Evolutionary conservation across 495 filamentous ascomycete genomes (phyloP), one percentile per base, ranked within the genome.

Genomic region (Lasiosphaeria ovina): DNA sequence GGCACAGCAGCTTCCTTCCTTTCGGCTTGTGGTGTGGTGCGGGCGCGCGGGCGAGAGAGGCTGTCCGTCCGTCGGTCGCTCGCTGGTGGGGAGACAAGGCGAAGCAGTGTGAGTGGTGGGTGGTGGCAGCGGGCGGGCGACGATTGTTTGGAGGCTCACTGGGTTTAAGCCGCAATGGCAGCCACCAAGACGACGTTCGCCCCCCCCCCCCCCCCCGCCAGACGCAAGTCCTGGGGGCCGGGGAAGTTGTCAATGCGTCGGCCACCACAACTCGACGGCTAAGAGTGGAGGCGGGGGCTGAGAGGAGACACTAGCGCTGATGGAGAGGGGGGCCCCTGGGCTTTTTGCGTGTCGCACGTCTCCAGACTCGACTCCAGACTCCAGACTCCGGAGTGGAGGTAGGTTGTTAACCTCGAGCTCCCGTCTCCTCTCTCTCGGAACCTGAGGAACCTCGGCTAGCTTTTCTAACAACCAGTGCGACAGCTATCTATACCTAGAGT

Each of bases 221-320:
- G 17, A 50, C 16, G 49, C 49, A 31, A n/a, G 32, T 17, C 44
- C 16, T 50, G 7, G 35, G 24, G 56, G 51, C 56, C 24, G 56
- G 45, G 56, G 61, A 54, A 51, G 31, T 47, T 24, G n/a, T 9
- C 16, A 51, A 24, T 51, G 49, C 35, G 14, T 9, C 57, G 50
- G 33, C 35, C 36, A 32, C 35, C 7, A 33, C n/a, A n/a, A n/a
- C 35, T 4, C 44, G 12, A 47, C 44, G 58, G 44, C 61, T 63
- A 63, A 63, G 57, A 63, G 61, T 63, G 56, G 57, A 60, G 57
- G 49, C 36, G 55, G 61, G 24, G 55, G 31, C 45, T 44, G 35
- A n/a, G 34, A 31, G 47, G 61, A 44, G 55, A 34, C 55, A 44
- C 24, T 49, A 50, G 49, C 42, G 42, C 42, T 45, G 42, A 14